Base-by-base conservation (phyloP, 208 protist genomes). In the Leptomonas pyrrhocoris region DNA sequence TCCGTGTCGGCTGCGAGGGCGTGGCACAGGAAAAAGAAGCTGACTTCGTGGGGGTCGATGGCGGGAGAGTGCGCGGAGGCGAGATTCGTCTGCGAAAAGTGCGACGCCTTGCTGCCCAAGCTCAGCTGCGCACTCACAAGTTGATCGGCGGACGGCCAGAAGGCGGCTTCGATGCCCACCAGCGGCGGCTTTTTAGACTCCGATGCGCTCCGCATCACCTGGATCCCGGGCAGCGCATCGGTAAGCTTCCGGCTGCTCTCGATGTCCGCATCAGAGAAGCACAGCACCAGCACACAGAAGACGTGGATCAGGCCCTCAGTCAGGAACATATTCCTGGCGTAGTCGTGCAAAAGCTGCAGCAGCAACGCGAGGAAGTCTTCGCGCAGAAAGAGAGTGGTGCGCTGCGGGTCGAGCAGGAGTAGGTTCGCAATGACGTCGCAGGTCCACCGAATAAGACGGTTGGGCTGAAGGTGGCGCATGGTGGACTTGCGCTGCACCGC, bases 401-500 rank as follows among this genome's bases (percentile, higher is more conserved):
- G 48, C 45, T 73, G 48, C n/a, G 59, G 58, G 48, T 83, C 58
- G 9, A 59, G 23, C 25, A 60, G 30, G 16, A 82, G 62, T 2
- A 88, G 58, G 63, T 89, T 88, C 54, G 68, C 80, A 5, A 90
- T 56, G 11, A 86, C 60, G n/a, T 73, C 71, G 51, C 67, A 83
- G 23, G 69, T 49, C 85, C 85, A 90, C 27, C 57, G 63, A 12
- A 79, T 68, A 15, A 90, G 68, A 23, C 58, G 67, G 56, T 53
- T 69, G 71, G 84, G 62, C 58, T 65, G 63, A 34, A 67, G 28
- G 45, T 57, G 55, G 15, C 48, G 56, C 1, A 57, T 28, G 7
- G 62, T 48, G 16, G 46, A 57, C 63, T 67, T 58, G 64, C 76
- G 63, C 23, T 73, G 60, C 21, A 46, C 63, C 0, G 59, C 23